Evolutionary conservation across 2,329 filamentous ascomycete genomes (phyloP), one percentile per base, ranked within the genome.

Genomic region (Fusarium sp.): DNA sequence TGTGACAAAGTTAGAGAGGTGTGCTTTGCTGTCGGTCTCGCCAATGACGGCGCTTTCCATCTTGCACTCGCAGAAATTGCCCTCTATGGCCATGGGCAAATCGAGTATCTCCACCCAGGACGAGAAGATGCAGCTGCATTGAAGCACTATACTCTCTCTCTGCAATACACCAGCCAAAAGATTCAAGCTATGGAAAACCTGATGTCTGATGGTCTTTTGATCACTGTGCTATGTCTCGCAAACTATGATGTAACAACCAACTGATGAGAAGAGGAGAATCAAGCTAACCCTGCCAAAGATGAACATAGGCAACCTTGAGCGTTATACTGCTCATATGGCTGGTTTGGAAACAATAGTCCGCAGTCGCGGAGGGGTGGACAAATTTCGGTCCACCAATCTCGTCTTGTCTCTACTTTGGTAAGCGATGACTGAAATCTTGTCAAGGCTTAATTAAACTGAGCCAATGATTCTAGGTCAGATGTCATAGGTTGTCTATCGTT

Each of bases 1-100:
- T 52, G 53, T n/a, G 46, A 52, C 26, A 52, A 28, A 26, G 53
- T 52, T 11, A 42, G 46, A 28, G 36, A 56, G 26, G 34, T 52
- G 17, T 56, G 53, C n/a, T 56, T 56, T n/a, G 53, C 46, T 12
- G 51, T 52, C 23, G 36, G 53, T 12, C 53, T 56, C 14, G 20
- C 40, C 17, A 48, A 52, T 17, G 36, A 52, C 15, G 36, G 26
- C 26, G n/a, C 46, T 42, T 38, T 52, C 9, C 30, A 52, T 42
- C 46, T 56, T 10, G 46, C 46, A 42, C 53, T 56, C n/a, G 36
- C 46, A 8, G 28, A 56, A 14, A 42, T 15, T 9, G 46, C 53
- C 11, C 46, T 56, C 6, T 56, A 56, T 9, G 17, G 36, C 6
- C 23, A 51, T 26, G 26, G 12, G 1, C 19, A 56, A 30, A 26